A percentile compares a stretch with the other conserved stretches of the same genome.
Evolutionary conservation across 2,329 filamentous ascomycete genomes (phyloP).

Genomic region (Epichloe uncinata): DNA sequence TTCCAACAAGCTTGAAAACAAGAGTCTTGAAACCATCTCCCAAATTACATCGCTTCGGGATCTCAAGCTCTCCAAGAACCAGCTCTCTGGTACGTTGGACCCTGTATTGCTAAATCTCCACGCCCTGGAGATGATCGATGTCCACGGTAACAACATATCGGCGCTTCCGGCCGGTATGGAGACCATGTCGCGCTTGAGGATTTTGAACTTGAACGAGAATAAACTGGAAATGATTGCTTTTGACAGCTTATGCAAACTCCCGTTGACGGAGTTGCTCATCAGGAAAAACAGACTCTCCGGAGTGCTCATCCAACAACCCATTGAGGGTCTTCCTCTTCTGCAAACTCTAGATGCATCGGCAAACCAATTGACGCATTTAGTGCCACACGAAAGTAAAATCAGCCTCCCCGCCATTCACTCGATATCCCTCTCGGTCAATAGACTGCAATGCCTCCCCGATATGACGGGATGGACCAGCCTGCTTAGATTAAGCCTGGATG

Average conservation of each 20-base stretch:
- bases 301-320: conserved; percentile 51
- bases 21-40: conserved; percentile 57
- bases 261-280: conserved; percentile 59
- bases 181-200: conserved; percentile 55
- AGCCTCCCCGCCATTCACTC: conserved; percentile 58
- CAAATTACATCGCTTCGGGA: conserved; percentile 64
- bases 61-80: conserved; percentile 68
- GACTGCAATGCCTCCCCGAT: conserved; percentile 58
- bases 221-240: conserved; percentile 59
- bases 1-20: conserved; percentile 65
- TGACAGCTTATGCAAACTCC: conserved; percentile 50
- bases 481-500: conserved; percentile 60
- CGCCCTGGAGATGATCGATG: conserved; percentile 65
- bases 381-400: conserved; percentile 32
- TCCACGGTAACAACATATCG: conserved; percentile 69
- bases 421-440: conserved; percentile 69
- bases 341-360: conserved; percentile 66
- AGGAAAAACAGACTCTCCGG: conserved; percentile 69
- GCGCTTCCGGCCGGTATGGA: conserved; percentile 53
- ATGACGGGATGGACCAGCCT: conserved; percentile 63
- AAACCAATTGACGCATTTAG: conserved; percentile 54
- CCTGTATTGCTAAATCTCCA: conserved; percentile 47
- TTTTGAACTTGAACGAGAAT: conserved; percentile 73
- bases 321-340: conserved; percentile 47
- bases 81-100: conserved; percentile 55